Evolutionary conservation across 148 eudicot genomes (phyloP), one percentile per base, ranked within the genome.

Genomic region (Camellia granthamiana): DNA sequence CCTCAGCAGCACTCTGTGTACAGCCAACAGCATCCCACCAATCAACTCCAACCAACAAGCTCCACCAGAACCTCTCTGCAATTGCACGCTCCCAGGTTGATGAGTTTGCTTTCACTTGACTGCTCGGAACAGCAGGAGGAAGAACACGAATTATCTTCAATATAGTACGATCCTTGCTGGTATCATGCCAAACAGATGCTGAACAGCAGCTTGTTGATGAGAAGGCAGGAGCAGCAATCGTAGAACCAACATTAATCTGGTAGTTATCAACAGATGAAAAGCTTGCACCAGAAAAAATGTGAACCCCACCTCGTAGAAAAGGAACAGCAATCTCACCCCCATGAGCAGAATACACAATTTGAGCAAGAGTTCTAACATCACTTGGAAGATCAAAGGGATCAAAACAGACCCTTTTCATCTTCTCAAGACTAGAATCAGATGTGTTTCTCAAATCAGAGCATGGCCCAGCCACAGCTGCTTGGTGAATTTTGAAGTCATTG

Each of bases 11-110:
- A 91, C 99, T 96, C 83, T 96, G 98, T 21, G 99, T 96, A 85
- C 99, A 96, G 79, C 98, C 99, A 89, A 96, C 97, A 73, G 99
- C 99, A 93, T 96, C 99, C 99, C 99, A 96, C 99, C 99, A 96
- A 87, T 96, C 99, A 87, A 93, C 97, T 84, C 98, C 99, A 52
- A 96, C 99, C 91, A 96, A 83, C 74, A 96, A 91, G 85, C 98
- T 92, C 99, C 99, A 96, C 99, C 98, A 96, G 88, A 96, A 96
- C 84, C 99, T 93, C 88, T 96, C 99, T 56, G 99, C 99, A 83
- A 96, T 96, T 77, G 99, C 99, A 72, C 97, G 95, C 84, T 96
- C 99, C 99, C 98, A 96, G n/a, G 84, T 88, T 81, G 91, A 85
- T 74, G 97, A 87, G 80, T 88, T 91, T 13, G 89, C 88, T 90